These are phyloP conservation scores for Cryptococcus amylolentus DNA, from an alignment of 1,284 basidiomycete species.

Conservation along the genomic window DNA sequence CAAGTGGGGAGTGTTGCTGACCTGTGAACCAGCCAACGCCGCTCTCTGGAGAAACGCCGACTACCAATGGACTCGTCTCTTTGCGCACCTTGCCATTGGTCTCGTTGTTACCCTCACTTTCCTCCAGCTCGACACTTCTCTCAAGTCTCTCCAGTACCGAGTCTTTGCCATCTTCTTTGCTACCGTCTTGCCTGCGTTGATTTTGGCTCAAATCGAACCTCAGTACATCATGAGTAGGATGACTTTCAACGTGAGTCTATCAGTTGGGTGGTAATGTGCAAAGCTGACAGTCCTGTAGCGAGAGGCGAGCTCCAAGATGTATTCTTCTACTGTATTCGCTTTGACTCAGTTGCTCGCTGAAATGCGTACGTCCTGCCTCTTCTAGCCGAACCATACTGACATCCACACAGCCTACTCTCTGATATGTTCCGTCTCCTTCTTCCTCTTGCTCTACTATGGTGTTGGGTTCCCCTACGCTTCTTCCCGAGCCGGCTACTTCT, in stretches of 20 bases:
- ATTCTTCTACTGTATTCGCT: conserved; percentile 61
- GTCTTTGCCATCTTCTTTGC: conserved; percentile 60
- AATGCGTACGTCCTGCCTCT: conserved; percentile 62
- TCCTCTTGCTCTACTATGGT: conserved; percentile 55
- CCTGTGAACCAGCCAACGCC: conserved; percentile 53
- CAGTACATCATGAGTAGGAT: conserved; percentile 75
- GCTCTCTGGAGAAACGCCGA: conserved; percentile 75
- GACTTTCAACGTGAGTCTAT: conserved; percentile 44
- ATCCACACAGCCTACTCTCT: conserved; percentile 45
- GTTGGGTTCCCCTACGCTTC: conserved; percentile 37
- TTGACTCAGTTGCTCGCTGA: conserved; percentile 77
- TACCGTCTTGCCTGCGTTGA: conserved; percentile 40
- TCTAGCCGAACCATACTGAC: conserved; percentile 3
- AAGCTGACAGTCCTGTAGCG: conserved; percentile 57
- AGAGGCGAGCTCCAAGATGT: conserved; percentile 56
- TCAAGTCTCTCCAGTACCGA: conserved; percentile 75
- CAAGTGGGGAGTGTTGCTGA: not conserved
- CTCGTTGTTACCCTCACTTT: conserved; percentile 79
- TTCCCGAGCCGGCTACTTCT: conserved; percentile 38
- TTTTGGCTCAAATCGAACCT: conserved; percentile 63
- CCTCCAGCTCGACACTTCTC: conserved; percentile 66
- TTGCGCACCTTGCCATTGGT: conserved; percentile 71
- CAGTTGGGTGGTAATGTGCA: not conserved
- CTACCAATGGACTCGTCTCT: conserved; percentile 70
- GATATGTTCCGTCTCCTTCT: conserved; percentile 69